Base-by-base conservation (phyloP, 306 rosid genomes). In the Sechiopsis laciniata region DNA sequence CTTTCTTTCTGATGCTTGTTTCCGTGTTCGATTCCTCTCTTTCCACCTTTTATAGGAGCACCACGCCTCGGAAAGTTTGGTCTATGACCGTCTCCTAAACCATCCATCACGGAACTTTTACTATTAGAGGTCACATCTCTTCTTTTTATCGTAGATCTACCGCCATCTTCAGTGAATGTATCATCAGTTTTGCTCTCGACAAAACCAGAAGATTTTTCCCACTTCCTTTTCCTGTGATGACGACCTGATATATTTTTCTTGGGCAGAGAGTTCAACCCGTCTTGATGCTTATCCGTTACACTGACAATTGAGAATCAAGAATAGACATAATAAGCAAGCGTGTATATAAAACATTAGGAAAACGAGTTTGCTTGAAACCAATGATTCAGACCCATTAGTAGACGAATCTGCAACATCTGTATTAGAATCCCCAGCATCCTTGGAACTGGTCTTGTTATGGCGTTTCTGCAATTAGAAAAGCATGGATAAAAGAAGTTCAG, bases 381-480 rank as follows among this genome's bases (percentile, higher is more conserved):
- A 45, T 72, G 74, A 52, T 71, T 13, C 79, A 73, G 76, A 93
- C 92, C 88, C 78, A 69, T 83, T 67, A 56, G 84, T 17, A 77
- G 89, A 74, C 77, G 87, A 79, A 80, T 78, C 85, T 42, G 76
- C 84, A 54, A 80, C 74, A 73, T 86, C 81, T 53, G 73, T 22
- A 57, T 67, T 80, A 2, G 77, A 54, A 8, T 71, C 50, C 35
- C 54, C 86, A 77, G 74, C 79, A 69, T 78, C 89, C 75, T 74
- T 76, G 37, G 78, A 32, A 75, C 78, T 83, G 59, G 83, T 72
- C 82, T 85, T 87, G 71, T 80, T 85, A 78, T 82, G 97, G 75
- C 96, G 97, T 80, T 84, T 90, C 98, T 90, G 90, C 84, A 80
- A 37, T 55, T 59, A 52, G 70, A 77, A 13, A 32, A 22, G 42